Conservation (phyloP, 2,329 filamentous ascomycete species). For the Talaromyces albobiverticillius region DNA sequence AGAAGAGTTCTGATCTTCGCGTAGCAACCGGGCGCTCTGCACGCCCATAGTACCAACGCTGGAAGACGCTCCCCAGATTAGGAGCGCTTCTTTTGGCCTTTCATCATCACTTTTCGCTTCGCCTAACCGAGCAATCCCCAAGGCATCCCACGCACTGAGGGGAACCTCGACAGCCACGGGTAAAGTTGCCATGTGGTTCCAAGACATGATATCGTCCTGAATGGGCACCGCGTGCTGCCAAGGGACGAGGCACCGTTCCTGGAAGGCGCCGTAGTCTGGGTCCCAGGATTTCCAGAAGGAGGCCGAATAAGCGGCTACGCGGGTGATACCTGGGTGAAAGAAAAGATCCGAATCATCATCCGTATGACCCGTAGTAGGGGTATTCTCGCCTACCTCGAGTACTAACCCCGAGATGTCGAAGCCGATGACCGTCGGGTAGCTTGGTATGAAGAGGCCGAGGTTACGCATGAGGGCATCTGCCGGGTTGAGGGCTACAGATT, state of each 20-base stretch:
- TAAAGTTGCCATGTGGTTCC: conserved; percentile 41
- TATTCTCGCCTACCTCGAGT: conserved; percentile 39
- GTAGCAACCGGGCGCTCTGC: conserved; percentile 37
- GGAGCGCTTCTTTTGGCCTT: conserved; percentile 33
- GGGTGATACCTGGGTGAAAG: conserved; percentile 35
- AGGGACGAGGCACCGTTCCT: conserved; percentile 42
- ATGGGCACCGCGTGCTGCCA: conserved; percentile 41
- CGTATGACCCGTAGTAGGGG: conserved; percentile 24
- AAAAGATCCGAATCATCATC: conserved; percentile 12
- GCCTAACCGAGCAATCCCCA: conserved; percentile 30
- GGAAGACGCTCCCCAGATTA: conserved; percentile 48
- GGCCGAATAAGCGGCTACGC: conserved; percentile 39
- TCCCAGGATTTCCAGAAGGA: conserved; percentile 42
- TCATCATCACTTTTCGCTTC: conserved; percentile 3
- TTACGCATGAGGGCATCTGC: conserved; percentile 45
- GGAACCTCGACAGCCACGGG: conserved; percentile 39
- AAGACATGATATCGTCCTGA: conserved; percentile 32
- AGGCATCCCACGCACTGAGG: conserved; percentile 38
- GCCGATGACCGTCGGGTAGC: conserved; percentile 39
- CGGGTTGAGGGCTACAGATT: conserved; percentile 51
- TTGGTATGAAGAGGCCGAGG: conserved; percentile 39
- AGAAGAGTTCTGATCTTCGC: conserved; percentile 29
- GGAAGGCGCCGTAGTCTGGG: conserved; percentile 49
- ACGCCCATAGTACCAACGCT: conserved; percentile 48
- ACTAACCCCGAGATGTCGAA: conserved; percentile 46